Evolutionary conservation across 805 yeast species (phyloP), one percentile per base, ranked within the genome.

Genomic region (Candida arabinofermentans): DNA sequence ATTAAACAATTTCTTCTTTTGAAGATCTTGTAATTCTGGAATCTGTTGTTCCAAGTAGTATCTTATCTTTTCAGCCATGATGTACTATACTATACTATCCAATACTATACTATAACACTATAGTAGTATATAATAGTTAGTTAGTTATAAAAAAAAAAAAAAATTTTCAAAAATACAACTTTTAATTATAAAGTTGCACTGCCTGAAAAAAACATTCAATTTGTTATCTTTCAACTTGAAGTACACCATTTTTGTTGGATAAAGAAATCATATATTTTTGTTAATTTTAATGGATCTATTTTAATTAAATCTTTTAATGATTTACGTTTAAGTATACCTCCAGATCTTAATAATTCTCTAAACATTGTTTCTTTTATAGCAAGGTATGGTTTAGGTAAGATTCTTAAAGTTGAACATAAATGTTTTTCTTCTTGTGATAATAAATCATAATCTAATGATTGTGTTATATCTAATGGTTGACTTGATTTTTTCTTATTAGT

Each of bases 1-100:
- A 32, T 80, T 83, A 62, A 93, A 93, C 5, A 93, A 70, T 3
- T 89, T 89, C 55, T 86, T 83, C 43, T 77, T 77, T 44, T 83
- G 80, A 26, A 93, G 74, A 55, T 91, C 99, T 55, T 90, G 91
- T 41, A 93, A 72, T 64, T 93, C 99, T 0, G 96, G 96, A 57
- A 90, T 89, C 5, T 89, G 77, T 68, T 72, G 80, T 59, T 79
- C 83, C 53, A 79, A 58, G 54, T 69, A 74, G 56, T 72, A 76
- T 62, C 83, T 69, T 10, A 66, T 68, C 39, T 66, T 67, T 42
- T 67, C 71, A 4, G 70, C 57, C 71, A 67, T 66, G 19, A 12
- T 40, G n/a, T n/a, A 6, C 19, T 19, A 5, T 22, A 21, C n/a
- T n/a, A n/a, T n/a, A n/a, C n/a, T n/a, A n/a, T n/a, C n/a, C n/a